Base-by-base conservation (phyloP, 2,329 filamentous ascomycete species). In the Pseudogymnoascus sp. region DNA sequence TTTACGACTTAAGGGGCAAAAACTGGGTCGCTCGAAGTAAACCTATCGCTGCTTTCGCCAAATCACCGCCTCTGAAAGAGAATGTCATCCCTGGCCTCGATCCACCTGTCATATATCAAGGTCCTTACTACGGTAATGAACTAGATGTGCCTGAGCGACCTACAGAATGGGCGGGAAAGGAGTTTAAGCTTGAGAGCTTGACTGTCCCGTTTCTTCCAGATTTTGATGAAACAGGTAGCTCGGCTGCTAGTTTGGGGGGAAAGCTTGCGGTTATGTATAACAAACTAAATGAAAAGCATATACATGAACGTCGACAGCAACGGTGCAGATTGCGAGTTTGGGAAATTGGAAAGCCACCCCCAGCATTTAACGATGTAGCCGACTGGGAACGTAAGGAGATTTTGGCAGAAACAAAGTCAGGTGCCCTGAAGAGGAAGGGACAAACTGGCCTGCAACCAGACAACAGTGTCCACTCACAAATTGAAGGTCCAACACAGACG, bases 131-230 rank as follows among this genome's bases (percentile, higher is more conserved):
- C 70, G 89, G 91, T 66, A 79, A 89, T 26, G 90, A 95, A 63
- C 79, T 78, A 57, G 94, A 97, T 72, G 88, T 96, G 0, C 91
- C 92, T 10, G 80, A 86, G 37, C 82, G 86, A 59, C 73, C 80
- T 30, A 80, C 90, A 59, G 90, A 96, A 72, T 97, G 96, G 73
- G 92, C 89, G 5, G 92, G 92, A 3, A 84, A 85, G 65, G 89
- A 95, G 66, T 96, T 95, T 70, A 86, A 83, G 61, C 75, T 96
- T 5, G 81, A 84, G 67, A 87, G 91, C 62, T 84, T 81, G 59
- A 89, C 87, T 1, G 70, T 95, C 6, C 89, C 89, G 0, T 96
- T 85, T 72, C 80, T 97, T 2, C 89, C 91, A 0, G 76, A 82
- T 0, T 97, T 97, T 65, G 84, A 95, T 68, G 73, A 82, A 1